Evolutionary conservation across 1,139 yeast genomes (phyloP).

Genomic region (Yarrowia galli): DNA sequence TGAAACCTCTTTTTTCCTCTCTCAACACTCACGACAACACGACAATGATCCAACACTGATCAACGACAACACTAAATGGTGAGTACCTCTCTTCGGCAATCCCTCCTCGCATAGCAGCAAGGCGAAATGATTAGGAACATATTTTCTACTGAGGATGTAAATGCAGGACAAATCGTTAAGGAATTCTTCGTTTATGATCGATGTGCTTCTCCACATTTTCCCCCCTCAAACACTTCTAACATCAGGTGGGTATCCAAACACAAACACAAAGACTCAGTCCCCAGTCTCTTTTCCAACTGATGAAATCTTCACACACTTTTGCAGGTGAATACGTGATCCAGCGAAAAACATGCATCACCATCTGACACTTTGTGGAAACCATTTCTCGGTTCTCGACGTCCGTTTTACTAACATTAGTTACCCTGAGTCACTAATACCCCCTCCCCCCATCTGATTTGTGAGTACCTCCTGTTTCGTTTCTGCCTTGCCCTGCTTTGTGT

Average conservation of each 20-base stretch:
- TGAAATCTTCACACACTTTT: constrained; percentile 46
- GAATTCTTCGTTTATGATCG: constrained; percentile 67
- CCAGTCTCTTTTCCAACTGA: constrained; percentile 44
- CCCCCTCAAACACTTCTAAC: constrained; percentile 19
- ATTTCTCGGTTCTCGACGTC: neutral
- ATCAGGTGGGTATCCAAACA: constrained; percentile 23
- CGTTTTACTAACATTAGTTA: constrained; percentile 28
- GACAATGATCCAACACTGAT: neutral
- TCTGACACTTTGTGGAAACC: constrained; percentile 57
- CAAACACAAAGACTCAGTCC: constrained; percentile 3
- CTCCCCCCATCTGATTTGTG: constrained; percentile 5
- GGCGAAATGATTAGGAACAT: constrained; percentile 36
- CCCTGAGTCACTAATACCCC: constrained; percentile 25
- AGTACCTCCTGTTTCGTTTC: constrained; percentile 9
- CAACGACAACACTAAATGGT: constrained; percentile 23
- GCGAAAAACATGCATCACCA: constrained; percentile 87
- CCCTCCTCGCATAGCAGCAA: constrained; percentile 18
- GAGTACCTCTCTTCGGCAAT: constrained; percentile 1
- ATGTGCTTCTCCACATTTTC: neutral
- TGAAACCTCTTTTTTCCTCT: neutral
- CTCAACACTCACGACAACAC: constrained; percentile 4
- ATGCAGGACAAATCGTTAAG: constrained; percentile 64
- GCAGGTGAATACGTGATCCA: constrained; percentile 61
- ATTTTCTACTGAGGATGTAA: constrained; percentile 58
- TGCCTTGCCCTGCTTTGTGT: constrained; percentile 1